A percentile compares a stretch with the other conserved stretches of the same genome.
Evolutionary conservation across 441 rosid genomes (phyloP).

Genomic region (Populus hybrid): DNA sequence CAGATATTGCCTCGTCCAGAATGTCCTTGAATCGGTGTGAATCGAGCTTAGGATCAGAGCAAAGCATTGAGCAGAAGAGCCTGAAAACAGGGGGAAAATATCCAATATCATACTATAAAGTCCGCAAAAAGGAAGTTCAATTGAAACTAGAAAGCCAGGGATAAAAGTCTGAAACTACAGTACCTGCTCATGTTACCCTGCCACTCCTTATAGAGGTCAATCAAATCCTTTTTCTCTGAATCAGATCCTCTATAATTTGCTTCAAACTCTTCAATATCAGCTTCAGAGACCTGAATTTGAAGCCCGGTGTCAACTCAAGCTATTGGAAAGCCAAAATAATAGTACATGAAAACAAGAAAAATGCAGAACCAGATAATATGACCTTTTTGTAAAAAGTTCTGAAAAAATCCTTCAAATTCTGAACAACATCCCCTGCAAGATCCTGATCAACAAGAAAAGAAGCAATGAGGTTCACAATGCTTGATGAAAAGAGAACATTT

Average conservation of each 20-base stretch:
- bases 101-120: background rate
- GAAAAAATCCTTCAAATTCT: constrained; percentile 67
- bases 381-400: constrained; percentile 80
- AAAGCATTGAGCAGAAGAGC: constrained; percentile 89
- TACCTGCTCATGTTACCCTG: constrained; percentile 86
- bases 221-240: constrained; percentile 83
- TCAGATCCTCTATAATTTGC: constrained; percentile 91
- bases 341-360: constrained; percentile 1
- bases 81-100: constrained; percentile 26
- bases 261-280: constrained; percentile 84
- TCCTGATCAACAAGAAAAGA: constrained; percentile 45
- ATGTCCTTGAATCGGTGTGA: constrained; percentile 86
- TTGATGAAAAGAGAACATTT: background rate
- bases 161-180: constrained; percentile 5
- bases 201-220: constrained; percentile 55
- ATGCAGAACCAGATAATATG: background rate
- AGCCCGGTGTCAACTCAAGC: background rate
- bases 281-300: constrained; percentile 67
- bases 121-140: background rate
- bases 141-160: constrained; percentile 10
- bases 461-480: background rate
- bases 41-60: constrained; percentile 87
- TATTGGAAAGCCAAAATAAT: constrained; percentile 1
- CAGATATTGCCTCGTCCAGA: constrained; percentile 65
- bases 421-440: constrained; percentile 70